phyloP scores from a whole-genome alignment of 306 rosid species.

The Quercus variabilis region DNA sequence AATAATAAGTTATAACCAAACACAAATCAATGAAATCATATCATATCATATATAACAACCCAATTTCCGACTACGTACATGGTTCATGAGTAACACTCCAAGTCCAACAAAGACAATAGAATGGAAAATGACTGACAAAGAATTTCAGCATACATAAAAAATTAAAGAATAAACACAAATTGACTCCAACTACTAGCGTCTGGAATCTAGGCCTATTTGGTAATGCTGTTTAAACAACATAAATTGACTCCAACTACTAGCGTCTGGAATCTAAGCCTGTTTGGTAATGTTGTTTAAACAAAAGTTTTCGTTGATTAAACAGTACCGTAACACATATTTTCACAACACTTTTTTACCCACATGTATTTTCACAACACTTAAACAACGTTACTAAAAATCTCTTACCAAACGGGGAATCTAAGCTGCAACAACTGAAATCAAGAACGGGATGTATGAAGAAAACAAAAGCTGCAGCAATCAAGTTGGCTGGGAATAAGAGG shows the following conservation, averaged over 20 bases:
- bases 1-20: neutral
- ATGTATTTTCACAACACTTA: too few species aligned
- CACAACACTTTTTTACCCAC: accelerated
- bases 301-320: neutral
- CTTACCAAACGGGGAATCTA: neutral
- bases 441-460: conserved; percentile 24
- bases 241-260: conserved; percentile 37
- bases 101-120: neutral
- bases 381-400: too few species aligned
- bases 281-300: neutral
- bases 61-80: conserved; percentile 6
- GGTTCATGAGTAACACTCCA: neutral
- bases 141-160: conserved; percentile 50
- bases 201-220: neutral
- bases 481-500: conserved; percentile 63
- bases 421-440: conserved; percentile 26
- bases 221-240: neutral
- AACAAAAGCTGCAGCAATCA: conserved; percentile 19
- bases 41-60: conserved; percentile 18
- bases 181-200: conserved; percentile 32
- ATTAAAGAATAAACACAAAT: conserved; percentile 46
- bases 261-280: neutral
- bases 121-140: conserved; percentile 19
- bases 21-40: conserved; percentile 28
- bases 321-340: too few species aligned